Conservation (phyloP, 1,139 yeast genomes). For the Taphrina communis region DNA sequence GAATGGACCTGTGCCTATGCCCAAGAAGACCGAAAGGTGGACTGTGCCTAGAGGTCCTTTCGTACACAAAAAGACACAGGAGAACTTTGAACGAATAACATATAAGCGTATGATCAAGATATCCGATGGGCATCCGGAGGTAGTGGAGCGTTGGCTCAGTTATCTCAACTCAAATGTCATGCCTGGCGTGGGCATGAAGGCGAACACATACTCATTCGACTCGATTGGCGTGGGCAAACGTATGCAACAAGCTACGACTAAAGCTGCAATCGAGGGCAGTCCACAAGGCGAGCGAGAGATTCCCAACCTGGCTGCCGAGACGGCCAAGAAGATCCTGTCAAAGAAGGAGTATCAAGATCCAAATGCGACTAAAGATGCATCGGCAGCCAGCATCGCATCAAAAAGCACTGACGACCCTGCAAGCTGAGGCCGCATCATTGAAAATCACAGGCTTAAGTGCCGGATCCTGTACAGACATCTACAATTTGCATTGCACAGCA, state of each 20-base stretch:
- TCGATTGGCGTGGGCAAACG: conserved; percentile 25
- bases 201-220: conserved; percentile 52
- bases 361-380: not conserved
- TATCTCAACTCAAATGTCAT: conserved; percentile 78
- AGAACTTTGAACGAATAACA: conserved; percentile 89
- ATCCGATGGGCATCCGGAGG: conserved; percentile 85
- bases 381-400: not conserved
- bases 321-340: conserved; percentile 27
- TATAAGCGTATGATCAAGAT: conserved; percentile 74
- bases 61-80: conserved; percentile 92
- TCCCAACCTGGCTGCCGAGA: conserved; percentile 26
- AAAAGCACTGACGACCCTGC: not conserved
- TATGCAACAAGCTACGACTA: conserved; percentile 22
- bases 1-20: conserved; percentile 69
- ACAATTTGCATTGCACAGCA: not conserved
- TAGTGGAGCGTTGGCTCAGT: conserved; percentile 80
- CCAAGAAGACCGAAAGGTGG: conserved; percentile 82
- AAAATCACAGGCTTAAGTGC: not conserved
- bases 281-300: conserved; percentile 21
- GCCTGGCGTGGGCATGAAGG: conserved; percentile 82
- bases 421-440: not conserved
- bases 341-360: conserved; percentile 18
- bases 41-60: conserved; percentile 93
- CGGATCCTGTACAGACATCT: not conserved
- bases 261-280: conserved; percentile 17